A percentile compares a stretch with the other conserved stretches of the same genome.
phyloP scores from a whole-genome alignment of 2,329 filamentous ascomycete species.

The Alternaria gaisen region DNA sequence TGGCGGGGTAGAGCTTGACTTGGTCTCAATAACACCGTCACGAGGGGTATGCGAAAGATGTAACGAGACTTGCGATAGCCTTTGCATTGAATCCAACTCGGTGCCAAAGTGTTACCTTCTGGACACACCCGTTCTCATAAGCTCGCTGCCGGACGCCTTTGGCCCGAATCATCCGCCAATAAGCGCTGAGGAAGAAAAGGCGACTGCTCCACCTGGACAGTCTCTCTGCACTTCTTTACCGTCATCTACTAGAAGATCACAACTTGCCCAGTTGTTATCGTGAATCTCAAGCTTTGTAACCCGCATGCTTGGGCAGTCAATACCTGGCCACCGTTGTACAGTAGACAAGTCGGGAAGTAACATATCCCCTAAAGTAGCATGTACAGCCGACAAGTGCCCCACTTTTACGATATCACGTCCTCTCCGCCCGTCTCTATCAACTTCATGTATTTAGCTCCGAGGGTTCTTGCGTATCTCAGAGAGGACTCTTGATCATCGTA shows the following conservation, averaged over 20 bases:
- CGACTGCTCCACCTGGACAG: not conserved
- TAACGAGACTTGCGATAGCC: conserved; percentile 19
- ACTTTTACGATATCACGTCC: not conserved
- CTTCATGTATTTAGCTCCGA: not conserved
- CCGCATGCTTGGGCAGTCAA: fast-evolving
- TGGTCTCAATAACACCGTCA: conserved; percentile 3
- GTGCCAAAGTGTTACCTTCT: not conserved
- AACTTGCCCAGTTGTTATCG: not conserved
- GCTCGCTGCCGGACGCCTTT: conserved; percentile 11
- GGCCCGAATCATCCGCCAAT: conserved; percentile 35
- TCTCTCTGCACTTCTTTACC: not conserved
- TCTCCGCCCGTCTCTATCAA: not conserved
- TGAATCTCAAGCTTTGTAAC: not conserved
- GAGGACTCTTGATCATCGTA: fast-evolving
- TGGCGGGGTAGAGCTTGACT: conserved; percentile 24
- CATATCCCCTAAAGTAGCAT: conserved; percentile 13
- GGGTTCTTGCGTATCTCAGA: no score
- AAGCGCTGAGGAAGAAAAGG: conserved; percentile 8
- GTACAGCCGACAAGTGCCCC: conserved; percentile 12
- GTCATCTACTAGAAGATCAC: not conserved
- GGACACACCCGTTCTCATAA: not conserved
- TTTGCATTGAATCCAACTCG: conserved; percentile 11
- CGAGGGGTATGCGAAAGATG: conserved; percentile 12
- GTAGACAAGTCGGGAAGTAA: not conserved
- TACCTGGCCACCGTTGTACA: not conserved